These are phyloP conservation scores for Ustilago trichophora DNA, from an alignment of 1,284 basidiomycete species.

Conservation along the genomic window DNA sequence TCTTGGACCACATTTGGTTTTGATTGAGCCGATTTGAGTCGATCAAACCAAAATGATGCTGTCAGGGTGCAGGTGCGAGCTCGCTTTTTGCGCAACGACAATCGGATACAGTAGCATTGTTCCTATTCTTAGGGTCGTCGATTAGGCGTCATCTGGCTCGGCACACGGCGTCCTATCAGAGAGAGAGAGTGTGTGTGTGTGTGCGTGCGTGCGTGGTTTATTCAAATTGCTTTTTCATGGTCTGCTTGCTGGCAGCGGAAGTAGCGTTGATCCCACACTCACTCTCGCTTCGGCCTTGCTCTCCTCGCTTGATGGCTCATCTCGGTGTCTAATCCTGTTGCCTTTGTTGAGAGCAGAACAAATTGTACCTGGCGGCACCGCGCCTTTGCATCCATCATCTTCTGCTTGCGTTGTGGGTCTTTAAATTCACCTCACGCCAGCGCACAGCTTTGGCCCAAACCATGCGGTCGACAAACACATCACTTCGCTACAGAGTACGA, in stretches of 20 bases:
- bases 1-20: not conserved
- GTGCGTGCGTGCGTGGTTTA: too few species aligned
- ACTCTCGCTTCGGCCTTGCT: not conserved
- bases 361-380: too few species aligned
- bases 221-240: too few species aligned
- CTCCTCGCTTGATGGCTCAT: constrained; percentile 1
- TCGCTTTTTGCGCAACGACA: not conserved
- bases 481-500: too few species aligned
- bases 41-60: constrained; percentile 9
- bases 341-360: not conserved
- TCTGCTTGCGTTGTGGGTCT: too few species aligned
- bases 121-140: not conserved
- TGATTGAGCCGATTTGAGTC: not conserved
- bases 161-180: not conserved
- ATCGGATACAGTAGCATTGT: not conserved
- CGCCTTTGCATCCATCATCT: too few species aligned
- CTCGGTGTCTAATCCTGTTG: constrained; percentile 12
- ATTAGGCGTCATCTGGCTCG: not conserved
- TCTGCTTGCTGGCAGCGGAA: constrained; percentile 3
- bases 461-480: constrained; percentile 2
- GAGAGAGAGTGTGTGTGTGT: too few species aligned
- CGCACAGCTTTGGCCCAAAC: not conserved
- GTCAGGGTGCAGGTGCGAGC: constrained; percentile 2
- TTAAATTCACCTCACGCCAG: not conserved
- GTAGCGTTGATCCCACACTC: not conserved